Percentiles rank a stretch among this genome's conserved stretches.
These are phyloP conservation scores for Dothidotthia symphoricarpi DNA, from an alignment of 2,329 filamentous ascomycete genomes.

Conservation along the genomic window DNA sequence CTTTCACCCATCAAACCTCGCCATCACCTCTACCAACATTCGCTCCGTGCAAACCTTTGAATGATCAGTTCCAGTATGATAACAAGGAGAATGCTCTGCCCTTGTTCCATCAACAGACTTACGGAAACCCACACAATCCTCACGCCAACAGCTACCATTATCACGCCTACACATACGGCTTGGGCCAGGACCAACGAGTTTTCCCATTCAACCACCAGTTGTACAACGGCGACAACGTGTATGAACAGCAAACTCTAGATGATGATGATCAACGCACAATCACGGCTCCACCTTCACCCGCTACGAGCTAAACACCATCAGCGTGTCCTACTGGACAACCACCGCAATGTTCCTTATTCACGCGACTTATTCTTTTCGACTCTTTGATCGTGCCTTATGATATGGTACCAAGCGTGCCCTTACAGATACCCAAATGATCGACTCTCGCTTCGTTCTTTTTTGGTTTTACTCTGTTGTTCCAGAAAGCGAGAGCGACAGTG, in stretches of 20 bases:
- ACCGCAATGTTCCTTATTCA: too few species aligned
- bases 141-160: slow-evolving; percentile 26
- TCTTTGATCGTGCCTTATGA: slow-evolving; percentile 2
- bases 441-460: slow-evolving; percentile 21
- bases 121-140: slow-evolving; percentile 26
- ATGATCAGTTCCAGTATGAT: slow-evolving; percentile 31
- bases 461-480: slow-evolving; percentile 17
- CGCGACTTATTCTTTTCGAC: slow-evolving; percentile 1
- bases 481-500: slow-evolving; percentile 12
- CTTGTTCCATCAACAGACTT: slow-evolving; percentile 22
- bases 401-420: slow-evolving; percentile 2
- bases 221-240: slow-evolving; percentile 22
- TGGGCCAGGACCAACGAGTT: slow-evolving; percentile 30
- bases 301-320: slow-evolving; percentile 20
- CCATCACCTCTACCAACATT: slow-evolving; percentile 27
- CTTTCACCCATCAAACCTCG: slow-evolving; percentile 27
- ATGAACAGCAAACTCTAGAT: slow-evolving; percentile 24
- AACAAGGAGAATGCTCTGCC: slow-evolving; percentile 37
- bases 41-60: slow-evolving; percentile 28
- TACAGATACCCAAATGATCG: slow-evolving; percentile 6
- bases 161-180: slow-evolving; percentile 28
- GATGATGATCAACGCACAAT: slow-evolving; percentile 39
- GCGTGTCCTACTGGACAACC: neutral
- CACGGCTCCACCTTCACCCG: slow-evolving; percentile 39
- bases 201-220: slow-evolving; percentile 27